Evolutionary conservation across 139 green algal genomes (phyloP).

Genomic region (Coelastrella sp.): DNA sequence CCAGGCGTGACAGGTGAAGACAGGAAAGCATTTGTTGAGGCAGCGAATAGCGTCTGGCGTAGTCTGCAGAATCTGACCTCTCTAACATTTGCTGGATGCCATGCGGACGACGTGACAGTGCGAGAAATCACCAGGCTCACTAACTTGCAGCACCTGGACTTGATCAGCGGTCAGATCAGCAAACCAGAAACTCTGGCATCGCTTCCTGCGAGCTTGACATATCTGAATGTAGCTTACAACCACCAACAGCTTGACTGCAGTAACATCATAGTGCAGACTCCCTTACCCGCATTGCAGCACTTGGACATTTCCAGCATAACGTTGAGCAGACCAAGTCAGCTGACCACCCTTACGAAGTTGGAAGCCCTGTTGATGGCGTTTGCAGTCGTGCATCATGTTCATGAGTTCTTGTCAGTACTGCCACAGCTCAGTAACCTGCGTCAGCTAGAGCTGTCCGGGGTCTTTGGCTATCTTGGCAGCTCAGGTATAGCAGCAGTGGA

Average conservation of each 20-base stretch:
- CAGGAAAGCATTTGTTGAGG: neutral
- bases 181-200: neutral
- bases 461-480: neutral
- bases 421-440: neutral
- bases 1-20: neutral
- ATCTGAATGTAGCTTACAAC: neutral
- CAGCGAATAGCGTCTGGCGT: neutral
- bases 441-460: neutral
- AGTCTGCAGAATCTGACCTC: conserved; percentile 9
- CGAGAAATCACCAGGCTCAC: neutral
- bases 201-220: neutral
- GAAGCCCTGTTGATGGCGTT: neutral
- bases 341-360: neutral
- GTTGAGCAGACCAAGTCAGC: neutral
- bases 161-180: neutral
- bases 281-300: neutral
- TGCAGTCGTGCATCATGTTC: neutral
- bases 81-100: neutral
- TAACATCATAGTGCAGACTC: neutral
- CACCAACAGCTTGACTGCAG: neutral
- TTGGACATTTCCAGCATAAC: neutral
- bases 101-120: neutral
- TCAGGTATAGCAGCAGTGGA: too few relatives aligned
- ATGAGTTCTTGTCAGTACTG: neutral
- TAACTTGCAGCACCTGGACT: neutral